These are phyloP conservation scores for Chloranthus sessilifolius DNA, from an alignment of 164 flowering plant genomes.

Conservation along the genomic window DNA sequence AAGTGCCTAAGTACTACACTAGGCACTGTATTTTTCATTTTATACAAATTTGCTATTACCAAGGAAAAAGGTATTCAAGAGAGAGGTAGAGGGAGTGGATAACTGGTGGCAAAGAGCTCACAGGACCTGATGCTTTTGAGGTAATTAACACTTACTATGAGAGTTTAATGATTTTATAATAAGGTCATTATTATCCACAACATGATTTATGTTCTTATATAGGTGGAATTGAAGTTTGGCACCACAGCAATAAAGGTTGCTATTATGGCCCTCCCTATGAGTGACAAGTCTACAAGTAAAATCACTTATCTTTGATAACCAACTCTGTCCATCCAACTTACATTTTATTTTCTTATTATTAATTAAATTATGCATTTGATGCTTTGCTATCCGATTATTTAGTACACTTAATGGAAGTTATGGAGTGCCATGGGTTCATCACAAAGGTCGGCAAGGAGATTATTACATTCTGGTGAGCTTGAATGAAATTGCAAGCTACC, in stretches of 20 bases:
- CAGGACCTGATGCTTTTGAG: too few relatives aligned
- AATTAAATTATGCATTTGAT: constrained; percentile 11
- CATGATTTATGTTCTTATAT: constrained; percentile 8
- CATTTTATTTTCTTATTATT: constrained; percentile 3
- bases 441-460: constrained; percentile 87
- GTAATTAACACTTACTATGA: too few relatives aligned
- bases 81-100: too few relatives aligned
- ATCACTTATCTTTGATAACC: not conserved
- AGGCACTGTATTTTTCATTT: too few relatives aligned
- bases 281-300: constrained; percentile 95
- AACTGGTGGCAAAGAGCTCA: too few relatives aligned
- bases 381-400: constrained; percentile 5
- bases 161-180: too few relatives aligned
- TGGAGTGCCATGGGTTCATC: constrained; percentile 78
- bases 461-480: constrained; percentile 72
- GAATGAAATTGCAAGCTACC: constrained; percentile 11
- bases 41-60: too few relatives aligned
- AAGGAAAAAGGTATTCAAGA: too few relatives aligned
- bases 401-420: constrained; percentile 79
- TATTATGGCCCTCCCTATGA: constrained; percentile 92
- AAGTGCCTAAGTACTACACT: too few relatives aligned
- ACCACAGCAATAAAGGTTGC: constrained; percentile 87
- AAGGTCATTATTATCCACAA: too few relatives aligned
- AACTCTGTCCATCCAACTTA: not conserved
- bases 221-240: constrained; percentile 94